Evolutionary conservation across 179 eudicot genomes (phyloP).

Genomic region (Corrigiola litoralis): DNA sequence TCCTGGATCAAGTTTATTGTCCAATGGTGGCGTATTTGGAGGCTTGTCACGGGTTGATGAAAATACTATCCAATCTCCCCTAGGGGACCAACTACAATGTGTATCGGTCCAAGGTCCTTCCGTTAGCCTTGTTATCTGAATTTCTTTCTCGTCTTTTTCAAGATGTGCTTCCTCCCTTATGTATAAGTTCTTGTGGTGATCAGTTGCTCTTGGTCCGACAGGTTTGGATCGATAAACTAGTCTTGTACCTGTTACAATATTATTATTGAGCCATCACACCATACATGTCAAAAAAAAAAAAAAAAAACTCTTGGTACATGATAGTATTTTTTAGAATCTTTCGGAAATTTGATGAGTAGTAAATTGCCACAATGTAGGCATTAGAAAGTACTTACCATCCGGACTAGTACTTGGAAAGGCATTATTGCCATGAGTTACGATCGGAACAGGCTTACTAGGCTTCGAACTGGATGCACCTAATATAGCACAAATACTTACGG

Average conservation of each 20-base stretch:
- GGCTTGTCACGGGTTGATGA: constrained; percentile 4
- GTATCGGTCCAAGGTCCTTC: neutral
- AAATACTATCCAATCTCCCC: constrained; percentile 3
- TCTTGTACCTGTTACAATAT: neutral
- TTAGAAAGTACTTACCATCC: neutral
- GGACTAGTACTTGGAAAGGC: neutral
- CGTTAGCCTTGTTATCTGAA: neutral
- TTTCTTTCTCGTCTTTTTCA: neutral
- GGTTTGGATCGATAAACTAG: neutral
- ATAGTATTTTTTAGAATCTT: too few species aligned
- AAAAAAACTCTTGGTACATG: too few species aligned
- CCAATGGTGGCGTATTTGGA: neutral
- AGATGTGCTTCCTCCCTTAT: neutral
- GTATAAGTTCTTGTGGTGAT: neutral
- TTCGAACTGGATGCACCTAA: neutral
- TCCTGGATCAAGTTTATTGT: constrained; percentile 4
- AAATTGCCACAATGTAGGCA: too few species aligned
- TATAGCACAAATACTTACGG: neutral
- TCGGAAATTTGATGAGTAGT: too few species aligned
- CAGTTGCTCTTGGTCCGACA: neutral
- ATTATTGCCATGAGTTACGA: neutral
- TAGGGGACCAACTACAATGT: constrained; percentile 4
- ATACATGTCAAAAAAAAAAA: too few species aligned
- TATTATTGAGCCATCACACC: neutral
- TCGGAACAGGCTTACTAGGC: neutral